These are phyloP conservation scores for Letharia columbiana DNA, from an alignment of 495 filamentous ascomycete genomes.

Conservation along the genomic window DNA sequence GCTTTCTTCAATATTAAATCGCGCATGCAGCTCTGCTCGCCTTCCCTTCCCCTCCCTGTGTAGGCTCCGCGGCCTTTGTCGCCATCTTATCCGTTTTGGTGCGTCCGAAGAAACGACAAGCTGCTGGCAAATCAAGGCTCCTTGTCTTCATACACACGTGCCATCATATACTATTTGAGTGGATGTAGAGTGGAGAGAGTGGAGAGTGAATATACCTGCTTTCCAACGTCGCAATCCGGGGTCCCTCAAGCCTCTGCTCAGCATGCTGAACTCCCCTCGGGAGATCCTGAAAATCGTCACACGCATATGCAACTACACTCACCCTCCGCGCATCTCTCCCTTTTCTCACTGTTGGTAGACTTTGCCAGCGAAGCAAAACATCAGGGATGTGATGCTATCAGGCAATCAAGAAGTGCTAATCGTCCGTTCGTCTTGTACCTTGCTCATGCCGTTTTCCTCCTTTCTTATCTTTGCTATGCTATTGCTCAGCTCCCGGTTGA, in stretches of 20 bases:
- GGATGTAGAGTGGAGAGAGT: background rate
- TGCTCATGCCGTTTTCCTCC: background rate
- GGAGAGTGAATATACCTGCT: background rate
- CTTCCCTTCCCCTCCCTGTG: background rate
- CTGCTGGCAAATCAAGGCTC: background rate
- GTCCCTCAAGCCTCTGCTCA: background rate
- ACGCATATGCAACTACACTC: constrained; percentile 15
- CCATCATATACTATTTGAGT: background rate
- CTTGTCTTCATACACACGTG: background rate
- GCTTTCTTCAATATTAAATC: background rate
- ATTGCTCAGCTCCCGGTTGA: background rate
- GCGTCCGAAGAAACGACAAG: background rate
- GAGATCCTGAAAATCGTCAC: background rate
- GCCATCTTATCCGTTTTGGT: background rate
- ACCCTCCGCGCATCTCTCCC: background rate
- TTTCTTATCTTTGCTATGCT: constrained; percentile 1
- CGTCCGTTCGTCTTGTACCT: background rate
- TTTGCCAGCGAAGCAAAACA: constrained; percentile 11
- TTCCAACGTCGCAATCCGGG: constrained; percentile 5
- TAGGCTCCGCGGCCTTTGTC: background rate
- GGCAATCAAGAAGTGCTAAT: background rate
- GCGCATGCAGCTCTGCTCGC: background rate
- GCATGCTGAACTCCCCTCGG: background rate
- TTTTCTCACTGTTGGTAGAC: background rate
- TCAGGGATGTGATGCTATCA: background rate